phyloP scores from a whole-genome alignment of 139 green algal species.

The Cymbomonas tetramitiformis region DNA sequence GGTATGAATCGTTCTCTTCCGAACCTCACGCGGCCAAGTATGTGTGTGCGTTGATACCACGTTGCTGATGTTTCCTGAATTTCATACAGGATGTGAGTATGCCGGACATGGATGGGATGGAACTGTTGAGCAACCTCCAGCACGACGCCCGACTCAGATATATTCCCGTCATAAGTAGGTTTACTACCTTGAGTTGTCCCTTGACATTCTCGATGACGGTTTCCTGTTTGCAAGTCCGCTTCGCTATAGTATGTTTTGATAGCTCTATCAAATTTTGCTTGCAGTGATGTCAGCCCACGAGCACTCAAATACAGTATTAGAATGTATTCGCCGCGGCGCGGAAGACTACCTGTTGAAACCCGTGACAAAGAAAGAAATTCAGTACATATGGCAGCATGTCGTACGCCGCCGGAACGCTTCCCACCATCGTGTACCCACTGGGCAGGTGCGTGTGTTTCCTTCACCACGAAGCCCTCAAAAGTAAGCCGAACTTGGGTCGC shows the following conservation, averaged over 20 bases:
- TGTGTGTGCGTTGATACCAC: slow-evolving; percentile 44
- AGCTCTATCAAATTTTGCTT: neutral
- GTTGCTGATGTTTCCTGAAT: slow-evolving; percentile 44
- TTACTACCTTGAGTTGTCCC: neutral
- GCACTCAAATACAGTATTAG: slow-evolving; percentile 54
- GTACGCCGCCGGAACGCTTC: too few relatives aligned
- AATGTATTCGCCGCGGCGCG: slow-evolving; percentile 60
- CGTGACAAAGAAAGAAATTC: slow-evolving; percentile 72
- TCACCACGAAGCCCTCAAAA: too few relatives aligned
- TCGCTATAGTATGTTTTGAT: neutral
- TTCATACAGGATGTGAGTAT: slow-evolving; percentile 81
- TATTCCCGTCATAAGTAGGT: slow-evolving; percentile 81
- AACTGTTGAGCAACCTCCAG: slow-evolving; percentile 58
- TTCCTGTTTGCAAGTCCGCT: neutral
- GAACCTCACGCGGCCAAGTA: slow-evolving; percentile 34
- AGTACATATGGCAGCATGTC: slow-evolving; percentile 78
- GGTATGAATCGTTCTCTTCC: neutral
- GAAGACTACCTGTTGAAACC: slow-evolving; percentile 88
- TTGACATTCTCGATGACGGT: neutral
- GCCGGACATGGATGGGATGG: slow-evolving; percentile 61
- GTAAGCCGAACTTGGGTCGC: too few relatives aligned
- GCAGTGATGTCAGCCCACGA: slow-evolving; percentile 83
- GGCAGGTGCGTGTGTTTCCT: too few relatives aligned
- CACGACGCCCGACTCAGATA: slow-evolving; percentile 36
- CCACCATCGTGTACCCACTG: too few relatives aligned